A percentile compares a stretch with the other conserved stretches of the same genome.
Evolutionary conservation across 176 grass and related monocot genomes (phyloP).

Genomic region (Musa acuminata): DNA sequence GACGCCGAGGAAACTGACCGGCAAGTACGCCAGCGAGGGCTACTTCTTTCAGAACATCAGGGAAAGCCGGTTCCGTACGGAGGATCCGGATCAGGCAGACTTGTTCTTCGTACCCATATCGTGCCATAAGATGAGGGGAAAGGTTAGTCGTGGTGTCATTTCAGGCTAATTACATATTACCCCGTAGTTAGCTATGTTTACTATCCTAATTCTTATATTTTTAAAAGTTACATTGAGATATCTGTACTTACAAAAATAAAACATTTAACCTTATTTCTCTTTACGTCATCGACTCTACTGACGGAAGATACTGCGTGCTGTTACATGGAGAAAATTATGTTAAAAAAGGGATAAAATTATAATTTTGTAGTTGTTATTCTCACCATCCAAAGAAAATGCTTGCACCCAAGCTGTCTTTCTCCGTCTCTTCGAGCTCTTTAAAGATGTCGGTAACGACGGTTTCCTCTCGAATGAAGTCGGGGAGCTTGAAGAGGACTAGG

Average conservation of each 20-base stretch:
- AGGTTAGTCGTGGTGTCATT: constrained; percentile 26
- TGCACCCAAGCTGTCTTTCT: not conserved
- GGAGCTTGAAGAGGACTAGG: not conserved
- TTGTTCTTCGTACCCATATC: constrained; percentile 91
- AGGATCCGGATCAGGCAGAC: constrained; percentile 55
- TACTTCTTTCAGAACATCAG: constrained; percentile 99
- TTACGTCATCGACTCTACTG: too few species aligned
- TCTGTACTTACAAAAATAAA: too few species aligned
- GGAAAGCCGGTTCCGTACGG: constrained; percentile 58
- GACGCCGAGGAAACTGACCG: constrained; percentile 88
- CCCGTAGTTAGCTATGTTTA: too few species aligned
- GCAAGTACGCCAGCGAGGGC: constrained; percentile 94
- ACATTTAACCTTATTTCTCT: too few species aligned
- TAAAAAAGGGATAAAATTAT: too few species aligned
- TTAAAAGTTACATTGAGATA: too few species aligned
- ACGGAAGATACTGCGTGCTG: too few species aligned
- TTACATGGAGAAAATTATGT: too few species aligned
- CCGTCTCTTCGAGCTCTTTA: not conserved
- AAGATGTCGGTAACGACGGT: not conserved
- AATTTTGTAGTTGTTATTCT: too few species aligned
- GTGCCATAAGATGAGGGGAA: constrained; percentile 91
- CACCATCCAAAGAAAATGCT: not conserved
- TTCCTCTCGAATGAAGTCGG: not conserved
- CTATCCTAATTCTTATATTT: not conserved
- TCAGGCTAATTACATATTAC: not conserved